Evolutionary conservation across 2,329 filamentous ascomycete species (phyloP), one percentile per base, ranked within the genome.

Genomic region (Bipolaris bicolor): DNA sequence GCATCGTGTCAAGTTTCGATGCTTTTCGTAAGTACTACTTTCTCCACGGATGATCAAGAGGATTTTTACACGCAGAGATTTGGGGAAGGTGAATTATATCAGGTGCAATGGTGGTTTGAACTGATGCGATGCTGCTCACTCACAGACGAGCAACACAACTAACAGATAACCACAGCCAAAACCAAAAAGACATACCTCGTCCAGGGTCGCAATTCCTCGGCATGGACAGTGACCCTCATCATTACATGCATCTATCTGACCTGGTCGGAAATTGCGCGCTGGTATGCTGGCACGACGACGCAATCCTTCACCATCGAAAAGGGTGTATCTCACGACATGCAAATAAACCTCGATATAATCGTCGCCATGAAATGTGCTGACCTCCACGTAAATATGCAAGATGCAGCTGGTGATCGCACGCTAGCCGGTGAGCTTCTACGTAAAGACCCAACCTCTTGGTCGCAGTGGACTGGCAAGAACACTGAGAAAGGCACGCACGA

Each of bases 321-420:
- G 78, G 91, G 91, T 65, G 84, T 99, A 37, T 89, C 90, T 2
- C 92, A 92, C 77, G 84, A 88, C 61, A 85, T 99, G 76, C 93
- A 98, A 78, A 90, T 99, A 79, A 99, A 99, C 80, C 81, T 99
- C 56, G 95, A 99, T 78, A 83, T 96, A n/a, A 91, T 98, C 5
- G 83, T 99, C 47, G 84, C 84, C 50, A 99, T 99, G 95, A 81
- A 84, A 67, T 99, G 95, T 81, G 80, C 83, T 55, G 89, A 96
- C 73, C 80, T 99, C n/a, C 91, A 97, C 79, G 83, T 99, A 77
- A 98, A 99, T 79, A 93, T 99, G 49, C 95, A 98, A 80, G 95
- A 99, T 76, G 93, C 94, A 2, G 87, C 92, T 0, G 93, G 95
- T 50, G 95, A 99, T 77, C 88, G 91, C 62, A 96, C 98, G 69